Conservation (phyloP, 129 eudicot species). For the Smallanthus sonchifolius region DNA sequence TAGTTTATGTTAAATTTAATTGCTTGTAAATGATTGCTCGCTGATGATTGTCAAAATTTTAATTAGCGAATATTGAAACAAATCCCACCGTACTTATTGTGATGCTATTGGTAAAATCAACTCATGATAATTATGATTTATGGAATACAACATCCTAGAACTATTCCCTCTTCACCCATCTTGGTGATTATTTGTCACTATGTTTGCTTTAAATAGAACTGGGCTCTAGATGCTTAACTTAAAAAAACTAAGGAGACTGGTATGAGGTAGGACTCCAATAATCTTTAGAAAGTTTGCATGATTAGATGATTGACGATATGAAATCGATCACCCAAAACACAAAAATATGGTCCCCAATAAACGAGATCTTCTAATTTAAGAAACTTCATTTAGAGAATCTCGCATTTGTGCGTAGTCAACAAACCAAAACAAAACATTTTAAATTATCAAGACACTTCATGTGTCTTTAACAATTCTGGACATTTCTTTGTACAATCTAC, state of each 20-base stretch:
- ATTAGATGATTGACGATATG: neutral
- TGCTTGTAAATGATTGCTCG: neutral
- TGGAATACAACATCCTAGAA: neutral
- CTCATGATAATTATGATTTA: neutral
- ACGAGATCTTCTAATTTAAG: neutral
- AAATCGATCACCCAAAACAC: neutral
- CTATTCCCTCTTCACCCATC: neutral
- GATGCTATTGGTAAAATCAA: neutral
- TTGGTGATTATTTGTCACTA: neutral
- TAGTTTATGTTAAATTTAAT: neutral
- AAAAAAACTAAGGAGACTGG: neutral
- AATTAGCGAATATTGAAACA: neutral
- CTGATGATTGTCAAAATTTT: neutral
- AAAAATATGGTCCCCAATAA: neutral
- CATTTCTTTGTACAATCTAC: neutral
- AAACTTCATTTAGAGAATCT: neutral
- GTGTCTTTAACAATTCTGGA: neutral
- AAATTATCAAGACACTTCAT: neutral
- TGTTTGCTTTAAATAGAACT: neutral
- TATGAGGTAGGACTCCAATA: neutral
- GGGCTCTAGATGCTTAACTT: neutral
- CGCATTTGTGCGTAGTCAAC: neutral
- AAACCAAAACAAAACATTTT: neutral
- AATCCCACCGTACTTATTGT: neutral
- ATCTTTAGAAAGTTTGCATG: neutral